Evolutionary conservation across 768 basidiomycete species (phyloP).

Genomic region (Rhizopogon rudus): DNA sequence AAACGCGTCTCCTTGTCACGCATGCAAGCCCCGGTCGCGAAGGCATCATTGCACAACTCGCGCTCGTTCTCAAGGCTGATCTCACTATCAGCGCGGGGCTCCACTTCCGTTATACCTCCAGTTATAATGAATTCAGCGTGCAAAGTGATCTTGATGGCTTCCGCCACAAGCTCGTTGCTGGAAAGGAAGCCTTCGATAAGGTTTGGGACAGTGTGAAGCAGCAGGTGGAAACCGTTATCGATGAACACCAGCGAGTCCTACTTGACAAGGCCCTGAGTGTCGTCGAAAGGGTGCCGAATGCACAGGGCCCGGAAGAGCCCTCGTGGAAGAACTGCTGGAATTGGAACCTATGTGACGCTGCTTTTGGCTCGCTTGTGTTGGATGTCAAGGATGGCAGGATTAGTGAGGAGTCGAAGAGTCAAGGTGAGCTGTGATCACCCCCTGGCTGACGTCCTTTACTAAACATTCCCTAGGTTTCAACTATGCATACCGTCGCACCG

Average conservation of each 20-base stretch:
- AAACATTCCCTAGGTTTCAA: slow-evolving; percentile 69
- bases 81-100: slow-evolving; percentile 91
- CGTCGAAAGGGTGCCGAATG: slow-evolving; percentile 70
- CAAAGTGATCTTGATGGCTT: slow-evolving; percentile 87
- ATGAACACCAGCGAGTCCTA: slow-evolving; percentile 82
- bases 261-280: slow-evolving; percentile 88
- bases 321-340: slow-evolving; percentile 99
- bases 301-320: slow-evolving; percentile 66
- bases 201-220: slow-evolving; percentile 94
- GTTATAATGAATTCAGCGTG: slow-evolving; percentile 96
- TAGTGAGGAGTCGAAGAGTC: slow-evolving; percentile 87
- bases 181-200: slow-evolving; percentile 80
- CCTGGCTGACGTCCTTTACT: slow-evolving; percentile 1
- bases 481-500: slow-evolving; percentile 85
- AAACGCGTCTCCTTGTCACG: slow-evolving; percentile 90
- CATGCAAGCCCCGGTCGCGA: slow-evolving; percentile 93
- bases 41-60: slow-evolving; percentile 87
- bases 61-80: slow-evolving; percentile 89
- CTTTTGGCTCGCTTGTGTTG: slow-evolving; percentile 83
- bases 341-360: slow-evolving; percentile 97
- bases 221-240: slow-evolving; percentile 89
- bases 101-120: slow-evolving; percentile 95
- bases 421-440: slow-evolving; percentile 50
- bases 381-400: slow-evolving; percentile 91
- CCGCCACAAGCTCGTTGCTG: slow-evolving; percentile 69